phyloP scores from a whole-genome alignment of 2,329 filamentous ascomycete species.

The Biscogniauxia mediterranea region DNA sequence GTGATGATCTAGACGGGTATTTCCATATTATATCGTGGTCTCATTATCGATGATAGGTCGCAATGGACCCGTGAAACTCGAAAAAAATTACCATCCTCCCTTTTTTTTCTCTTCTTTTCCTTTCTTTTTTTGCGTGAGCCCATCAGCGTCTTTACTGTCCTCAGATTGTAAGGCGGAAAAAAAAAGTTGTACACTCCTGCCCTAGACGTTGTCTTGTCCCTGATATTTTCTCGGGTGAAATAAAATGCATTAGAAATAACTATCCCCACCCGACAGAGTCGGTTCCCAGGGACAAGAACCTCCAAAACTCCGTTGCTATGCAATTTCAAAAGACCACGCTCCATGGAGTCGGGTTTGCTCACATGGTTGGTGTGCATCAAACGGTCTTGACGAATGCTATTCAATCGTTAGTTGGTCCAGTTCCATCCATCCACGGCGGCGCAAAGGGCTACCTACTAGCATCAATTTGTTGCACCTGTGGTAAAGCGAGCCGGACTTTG shows the following conservation, averaged over 20 bases:
- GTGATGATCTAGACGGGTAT: slow-evolving; percentile 25
- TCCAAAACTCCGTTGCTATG: slow-evolving; percentile 34
- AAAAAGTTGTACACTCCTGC: neutral
- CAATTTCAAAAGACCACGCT: slow-evolving; percentile 12
- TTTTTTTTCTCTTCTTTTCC: too few relatives aligned
- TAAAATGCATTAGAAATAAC: slow-evolving; percentile 5
- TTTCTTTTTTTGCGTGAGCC: slow-evolving; percentile 14
- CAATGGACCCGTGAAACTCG: slow-evolving; percentile 12
- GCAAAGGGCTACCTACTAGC: slow-evolving; percentile 69
- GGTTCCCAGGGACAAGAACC: slow-evolving; percentile 6
- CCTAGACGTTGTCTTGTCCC: neutral
- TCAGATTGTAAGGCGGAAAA: slow-evolving; percentile 1
- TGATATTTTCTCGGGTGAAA: neutral
- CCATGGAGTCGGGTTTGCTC: neutral
- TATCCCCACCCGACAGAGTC: slow-evolving; percentile 2
- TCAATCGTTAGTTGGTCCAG: slow-evolving; percentile 1
- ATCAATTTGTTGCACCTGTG: slow-evolving; percentile 90
- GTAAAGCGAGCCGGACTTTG: slow-evolving; percentile 84
- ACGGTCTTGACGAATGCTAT: slow-evolving; percentile 27
- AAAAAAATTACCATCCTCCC: slow-evolving; percentile 4
- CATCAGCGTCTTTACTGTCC: slow-evolving; percentile 16
- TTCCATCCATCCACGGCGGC: neutral
- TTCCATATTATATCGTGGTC: slow-evolving; percentile 22
- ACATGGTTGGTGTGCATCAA: slow-evolving; percentile 9
- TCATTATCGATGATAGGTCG: slow-evolving; percentile 13